phyloP scores from a whole-genome alignment of 164 flowering plant species.

The Litsea cubeba region DNA sequence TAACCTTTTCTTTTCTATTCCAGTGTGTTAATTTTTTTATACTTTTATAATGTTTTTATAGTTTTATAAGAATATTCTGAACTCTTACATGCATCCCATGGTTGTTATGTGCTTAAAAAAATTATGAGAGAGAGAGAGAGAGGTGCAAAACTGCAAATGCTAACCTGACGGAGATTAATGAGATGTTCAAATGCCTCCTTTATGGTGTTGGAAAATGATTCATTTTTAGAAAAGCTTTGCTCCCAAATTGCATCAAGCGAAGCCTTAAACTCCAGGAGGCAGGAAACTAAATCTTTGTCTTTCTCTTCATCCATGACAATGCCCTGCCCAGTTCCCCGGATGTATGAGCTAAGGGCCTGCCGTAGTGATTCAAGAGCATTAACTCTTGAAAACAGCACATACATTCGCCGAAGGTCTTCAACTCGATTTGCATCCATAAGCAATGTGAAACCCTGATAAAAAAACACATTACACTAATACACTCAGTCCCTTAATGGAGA shows the following conservation, averaged over 20 bases:
- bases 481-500: background rate
- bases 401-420: conserved; percentile 87
- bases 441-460: conserved; percentile 72
- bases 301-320: conserved; percentile 96
- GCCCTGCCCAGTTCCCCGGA: conserved; percentile 78
- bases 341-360: conserved; percentile 75
- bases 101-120: too few species aligned
- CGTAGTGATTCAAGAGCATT: conserved; percentile 80
- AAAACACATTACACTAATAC: background rate
- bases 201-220: conserved; percentile 76
- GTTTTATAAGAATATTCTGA: too few species aligned
- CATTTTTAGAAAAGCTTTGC: conserved; percentile 82
- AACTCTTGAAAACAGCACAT: conserved; percentile 68
- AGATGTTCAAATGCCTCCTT: conserved; percentile 97
- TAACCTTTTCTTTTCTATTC: too few species aligned
- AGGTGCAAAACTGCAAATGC: background rate
- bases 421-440: conserved; percentile 93
- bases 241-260: conserved; percentile 92
- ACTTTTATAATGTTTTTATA: too few species aligned
- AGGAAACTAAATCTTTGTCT: conserved; percentile 91
- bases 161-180: conserved; percentile 93
- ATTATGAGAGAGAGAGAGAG: background rate
- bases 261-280: conserved; percentile 78
- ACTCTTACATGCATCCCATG: too few species aligned
- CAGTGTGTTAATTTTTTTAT: too few species aligned